phyloP scores from a whole-genome alignment of 106 monocot species.

The Posidonia australis region DNA sequence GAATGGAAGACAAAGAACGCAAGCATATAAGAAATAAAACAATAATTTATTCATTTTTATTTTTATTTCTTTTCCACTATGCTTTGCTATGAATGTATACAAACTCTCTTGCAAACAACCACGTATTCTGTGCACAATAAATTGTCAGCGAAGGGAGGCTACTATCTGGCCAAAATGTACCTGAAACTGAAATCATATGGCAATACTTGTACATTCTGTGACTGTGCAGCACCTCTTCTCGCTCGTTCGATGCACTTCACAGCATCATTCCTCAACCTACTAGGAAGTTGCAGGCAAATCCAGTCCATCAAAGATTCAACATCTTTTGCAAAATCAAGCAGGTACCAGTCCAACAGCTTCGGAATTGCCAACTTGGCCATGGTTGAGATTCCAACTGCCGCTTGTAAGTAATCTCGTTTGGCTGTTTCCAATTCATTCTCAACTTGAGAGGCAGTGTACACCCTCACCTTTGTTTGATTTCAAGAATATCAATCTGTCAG shows the following conservation, averaged over 20 bases:
- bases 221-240: constrained; percentile 10
- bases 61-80: not conserved
- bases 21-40: not conserved
- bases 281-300: constrained; percentile 73
- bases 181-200: constrained; percentile 67
- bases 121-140: not conserved
- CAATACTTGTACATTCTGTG: constrained; percentile 21
- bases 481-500: constrained; percentile 2
- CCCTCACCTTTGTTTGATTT: constrained; percentile 52
- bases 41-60: not conserved
- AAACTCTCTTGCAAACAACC: too few species aligned
- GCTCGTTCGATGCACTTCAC: constrained; percentile 39
- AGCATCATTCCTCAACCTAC: constrained; percentile 37
- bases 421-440: constrained; percentile 74
- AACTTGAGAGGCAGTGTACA: constrained; percentile 74
- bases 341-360: constrained; percentile 85
- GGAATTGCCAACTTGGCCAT: constrained; percentile 59
- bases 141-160: not conserved
- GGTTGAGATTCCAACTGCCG: constrained; percentile 55
- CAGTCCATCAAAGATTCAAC: constrained; percentile 76
- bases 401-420: constrained; percentile 86
- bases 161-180: constrained; percentile 39
- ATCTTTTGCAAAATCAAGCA: constrained; percentile 91
- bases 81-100: not conserved
- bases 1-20: not conserved